Percentiles rank a stretch among this genome's conserved stretches.
These are phyloP conservation scores for Scedosporium minutisporum DNA, from an alignment of 2,329 filamentous ascomycete species.

Conservation along the genomic window DNA sequence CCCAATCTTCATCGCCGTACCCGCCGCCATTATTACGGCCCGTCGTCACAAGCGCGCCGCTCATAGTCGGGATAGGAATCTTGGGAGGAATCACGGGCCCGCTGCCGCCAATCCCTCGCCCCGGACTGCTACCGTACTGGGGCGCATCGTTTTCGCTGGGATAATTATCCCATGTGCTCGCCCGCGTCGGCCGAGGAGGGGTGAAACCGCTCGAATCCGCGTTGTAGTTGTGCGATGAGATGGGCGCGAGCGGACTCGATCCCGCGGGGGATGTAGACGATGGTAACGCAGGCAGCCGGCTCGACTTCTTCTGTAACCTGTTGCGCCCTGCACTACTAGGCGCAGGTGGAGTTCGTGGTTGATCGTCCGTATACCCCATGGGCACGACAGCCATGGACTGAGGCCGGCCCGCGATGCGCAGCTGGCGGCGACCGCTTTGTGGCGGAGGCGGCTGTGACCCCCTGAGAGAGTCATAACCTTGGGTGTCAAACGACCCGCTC, in stretches of 20 bases:
- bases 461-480: constrained; percentile 35
- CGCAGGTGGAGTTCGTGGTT: constrained; percentile 19
- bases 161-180: constrained; percentile 40
- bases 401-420: constrained; percentile 40
- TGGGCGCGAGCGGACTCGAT: constrained; percentile 42
- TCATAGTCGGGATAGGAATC: constrained; percentile 46
- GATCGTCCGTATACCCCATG: constrained; percentile 20
- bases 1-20: constrained; percentile 37
- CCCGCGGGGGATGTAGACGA: constrained; percentile 25
- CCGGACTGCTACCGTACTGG: constrained; percentile 20
- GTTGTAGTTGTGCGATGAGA: constrained; percentile 41
- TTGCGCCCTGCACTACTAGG: constrained; percentile 36
- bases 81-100: constrained; percentile 61
- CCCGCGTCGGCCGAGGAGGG: constrained; percentile 31
- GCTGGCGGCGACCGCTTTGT: constrained; percentile 37
- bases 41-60: constrained; percentile 22
- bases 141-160: constrained; percentile 42
- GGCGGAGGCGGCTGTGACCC: constrained; percentile 46
- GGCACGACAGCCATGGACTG: constrained; percentile 32
- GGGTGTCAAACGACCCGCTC: constrained; percentile 19
- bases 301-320: constrained; percentile 55
- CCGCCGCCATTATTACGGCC: constrained; percentile 17
- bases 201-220: constrained; percentile 31
- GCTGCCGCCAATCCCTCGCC: constrained; percentile 13
- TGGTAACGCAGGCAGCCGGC: constrained; percentile 33